Base-by-base conservation (phyloP, 1,139 yeast genomes). In the Zygoascus hellenicus region DNA sequence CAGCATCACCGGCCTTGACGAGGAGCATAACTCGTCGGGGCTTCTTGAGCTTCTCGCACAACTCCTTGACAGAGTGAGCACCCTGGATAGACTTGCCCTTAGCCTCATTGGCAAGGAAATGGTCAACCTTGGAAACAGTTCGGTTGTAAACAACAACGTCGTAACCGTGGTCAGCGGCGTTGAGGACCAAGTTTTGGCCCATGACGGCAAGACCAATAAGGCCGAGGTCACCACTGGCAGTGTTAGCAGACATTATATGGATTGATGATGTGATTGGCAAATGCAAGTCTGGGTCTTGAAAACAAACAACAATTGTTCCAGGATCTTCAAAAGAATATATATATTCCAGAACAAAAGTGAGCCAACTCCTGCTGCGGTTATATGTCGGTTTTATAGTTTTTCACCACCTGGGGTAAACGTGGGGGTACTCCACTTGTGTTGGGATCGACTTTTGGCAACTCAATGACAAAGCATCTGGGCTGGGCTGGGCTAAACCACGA, bases 121-220 rank as follows among this genome's bases (percentile, higher is more conserved):
- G 87, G 71, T 92, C 97, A 60, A 92, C 98, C 76, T 89, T 92
- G 49, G 95, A 72, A 52, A 83, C 89, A 54, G 97, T 90, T 81
- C 98, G 87, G 92, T 92, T 92, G 84, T 80, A 92, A 54, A 97
- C 97, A 63, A 88, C 96, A 62, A 92, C 98, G 59, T 95, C 87
- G 63, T 67, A 66, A 41, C 97, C 97, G 75, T 92, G 95, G 78
- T 92, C 98, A 61, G 97, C 97, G 65, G 94, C 95, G 74, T 92
- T 92, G 62, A 92, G 80, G 71, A 92, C 88, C 79, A 92, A 78
- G 81, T 92, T 92, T 69, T 90, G 97, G 73, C 98, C 98, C 98
- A 92, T 92, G 62, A 92, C 98, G 84, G 98, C 98, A 81, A 92
- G 81, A 69, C 98, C 98, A 67, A 92, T 90, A 72, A 92, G 87